A percentile compares a stretch with the other conserved stretches of the same genome.
Evolutionary conservation across 345 rosid genomes (phyloP).

Genomic region (Cardamine chenopodiifolia): DNA sequence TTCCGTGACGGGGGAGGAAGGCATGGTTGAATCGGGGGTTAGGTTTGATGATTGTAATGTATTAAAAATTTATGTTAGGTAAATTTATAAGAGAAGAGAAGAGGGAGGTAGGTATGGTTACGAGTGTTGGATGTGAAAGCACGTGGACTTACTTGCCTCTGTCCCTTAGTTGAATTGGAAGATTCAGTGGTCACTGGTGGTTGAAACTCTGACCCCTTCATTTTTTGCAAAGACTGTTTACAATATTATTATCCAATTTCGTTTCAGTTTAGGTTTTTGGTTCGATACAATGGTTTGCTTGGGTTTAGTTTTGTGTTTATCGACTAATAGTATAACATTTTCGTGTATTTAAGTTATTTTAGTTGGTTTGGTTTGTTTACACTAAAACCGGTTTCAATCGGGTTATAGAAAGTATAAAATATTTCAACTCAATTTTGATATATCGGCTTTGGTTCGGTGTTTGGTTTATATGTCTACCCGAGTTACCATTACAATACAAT

Average conservation of each 20-base stretch:
- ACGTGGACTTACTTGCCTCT: conserved; percentile 20
- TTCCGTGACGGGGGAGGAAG: conserved; percentile 37
- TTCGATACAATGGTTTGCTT: too few species aligned
- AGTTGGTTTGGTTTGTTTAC: not conserved
- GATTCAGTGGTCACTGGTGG: conserved; percentile 7
- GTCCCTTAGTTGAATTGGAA: conserved; percentile 7
- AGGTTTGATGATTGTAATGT: conserved; percentile 7
- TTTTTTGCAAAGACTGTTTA: not conserved
- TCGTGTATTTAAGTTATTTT: not conserved
- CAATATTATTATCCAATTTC: not conserved
- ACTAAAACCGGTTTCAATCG: not conserved
- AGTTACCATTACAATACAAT: too few species aligned
- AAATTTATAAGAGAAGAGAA: conserved; percentile 15
- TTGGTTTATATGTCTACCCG: not conserved
- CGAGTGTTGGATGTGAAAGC: conserved; percentile 40
- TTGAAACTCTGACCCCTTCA: not conserved
- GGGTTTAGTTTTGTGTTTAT: not conserved
- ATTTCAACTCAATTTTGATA: not conserved
- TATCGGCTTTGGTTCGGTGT: not conserved
- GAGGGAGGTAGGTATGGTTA: conserved; percentile 35
- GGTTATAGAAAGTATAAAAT: not conserved
- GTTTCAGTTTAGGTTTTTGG: not conserved
- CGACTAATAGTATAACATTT: not conserved
- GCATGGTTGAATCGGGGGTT: conserved; percentile 25
- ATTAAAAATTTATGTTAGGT: not conserved